Evolutionary conservation across 139 green algal species (phyloP), one percentile per base, ranked within the genome.

Genomic region (Gonium pectorale): DNA sequence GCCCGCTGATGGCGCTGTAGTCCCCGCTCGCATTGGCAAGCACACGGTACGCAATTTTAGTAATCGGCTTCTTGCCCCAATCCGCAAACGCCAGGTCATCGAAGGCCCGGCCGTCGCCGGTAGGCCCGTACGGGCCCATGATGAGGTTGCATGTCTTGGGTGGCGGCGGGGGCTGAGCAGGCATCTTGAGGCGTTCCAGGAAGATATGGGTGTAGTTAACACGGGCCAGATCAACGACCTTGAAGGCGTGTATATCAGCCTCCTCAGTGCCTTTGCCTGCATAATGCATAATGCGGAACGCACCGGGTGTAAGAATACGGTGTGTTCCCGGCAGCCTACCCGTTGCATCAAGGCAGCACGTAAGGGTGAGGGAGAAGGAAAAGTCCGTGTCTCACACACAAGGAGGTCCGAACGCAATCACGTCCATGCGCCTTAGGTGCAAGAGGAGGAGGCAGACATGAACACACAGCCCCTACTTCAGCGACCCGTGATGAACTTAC

Each of bases 131-230:
- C 33, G 68, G 68, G 44, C 68, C 68, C 68, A 77, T 62, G 68
- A 77, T 77, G 5, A 62, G 41, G 41, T 77, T 77, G 43, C 68
- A 77, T 19, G 41, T 62, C 43, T 46, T 38, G 11, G 68, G 68
- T 29, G 21, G 29, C 5, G 27, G 6, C 24, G 8, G 27, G 11
- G 68, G 43, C 27, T 41, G 3, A 11, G 43, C 11, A 4, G 43
- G 68, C 2, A 62, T 27, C 43, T 62, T 60, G 15, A 77, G 44
- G 11, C n/a, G 68, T 27, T 77, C 68, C 27, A 77, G 29, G 68
- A 77, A 77, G 2, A 77, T 62, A 43, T 62, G 27, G 1, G 68
- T 77, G 68, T 62, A 77, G 44, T 77, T 77, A 43, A 43, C n/a
- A n/a, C 43, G 29, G 26, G 15, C 24, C 11, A 77, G 68, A 9